Evolutionary conservation across 2,329 filamentous ascomycete genomes (phyloP).

Genomic region (Aspergillus hiratsukae): DNA sequence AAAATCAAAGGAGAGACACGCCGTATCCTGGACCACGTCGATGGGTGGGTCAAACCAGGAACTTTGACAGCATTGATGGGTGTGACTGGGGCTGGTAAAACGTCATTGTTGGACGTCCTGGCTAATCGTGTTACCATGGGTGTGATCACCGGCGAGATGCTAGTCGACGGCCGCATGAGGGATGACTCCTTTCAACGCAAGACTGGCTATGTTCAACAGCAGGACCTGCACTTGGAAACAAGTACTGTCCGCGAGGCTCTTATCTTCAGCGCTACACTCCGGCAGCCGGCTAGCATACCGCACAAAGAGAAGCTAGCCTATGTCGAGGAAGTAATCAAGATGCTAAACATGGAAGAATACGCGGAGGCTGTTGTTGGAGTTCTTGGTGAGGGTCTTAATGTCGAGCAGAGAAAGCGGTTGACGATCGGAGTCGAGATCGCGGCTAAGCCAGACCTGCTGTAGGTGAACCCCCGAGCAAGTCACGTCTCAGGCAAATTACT

Average conservation of each 20-base stretch:
- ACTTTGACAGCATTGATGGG: constrained; percentile 87
- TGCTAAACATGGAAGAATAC: constrained; percentile 83
- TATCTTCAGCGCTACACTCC: constrained; percentile 75
- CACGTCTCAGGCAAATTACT: too few species aligned
- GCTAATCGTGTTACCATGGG: constrained; percentile 82
- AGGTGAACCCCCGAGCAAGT: too few species aligned
- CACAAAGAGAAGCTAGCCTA: constrained; percentile 74
- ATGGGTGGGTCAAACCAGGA: constrained; percentile 90
- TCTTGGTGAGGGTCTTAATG: constrained; percentile 66
- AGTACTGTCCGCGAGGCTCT: constrained; percentile 83
- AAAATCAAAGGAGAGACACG: constrained; percentile 70
- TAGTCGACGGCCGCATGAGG: constrained; percentile 66
- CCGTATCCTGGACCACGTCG: constrained; percentile 74
- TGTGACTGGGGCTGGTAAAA: constrained; percentile 85
- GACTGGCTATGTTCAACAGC: constrained; percentile 65
- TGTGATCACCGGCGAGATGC: constrained; percentile 78
- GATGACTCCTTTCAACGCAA: constrained; percentile 66
- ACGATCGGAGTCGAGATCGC: constrained; percentile 92
- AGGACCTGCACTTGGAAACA: constrained; percentile 80
- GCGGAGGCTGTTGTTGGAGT: constrained; percentile 85
- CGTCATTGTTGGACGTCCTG: constrained; percentile 77
- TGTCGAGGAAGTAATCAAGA: constrained; percentile 80
- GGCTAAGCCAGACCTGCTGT: constrained; percentile 78
- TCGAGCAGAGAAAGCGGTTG: constrained; percentile 64
- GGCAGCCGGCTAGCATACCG: constrained; percentile 70